Conservation (phyloP, 176 grass and related monocot species). For the Aegilops speltoides region DNA sequence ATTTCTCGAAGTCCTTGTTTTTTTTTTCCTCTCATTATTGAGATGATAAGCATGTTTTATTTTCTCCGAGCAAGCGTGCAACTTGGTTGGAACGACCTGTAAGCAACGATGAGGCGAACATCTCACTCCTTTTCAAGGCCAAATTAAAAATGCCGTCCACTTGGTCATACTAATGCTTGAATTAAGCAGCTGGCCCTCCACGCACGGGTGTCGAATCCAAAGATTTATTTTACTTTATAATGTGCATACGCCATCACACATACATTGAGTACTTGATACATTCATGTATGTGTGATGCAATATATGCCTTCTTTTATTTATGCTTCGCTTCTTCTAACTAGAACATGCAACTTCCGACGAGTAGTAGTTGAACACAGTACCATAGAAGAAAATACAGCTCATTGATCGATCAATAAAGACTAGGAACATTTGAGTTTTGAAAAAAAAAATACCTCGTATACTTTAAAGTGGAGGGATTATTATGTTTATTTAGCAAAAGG, state of each 20-base stretch:
- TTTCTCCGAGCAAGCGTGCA: conserved; percentile 33
- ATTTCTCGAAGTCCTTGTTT: neutral
- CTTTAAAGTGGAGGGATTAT: too few species aligned
- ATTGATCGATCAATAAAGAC: neutral
- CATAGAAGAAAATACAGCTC: neutral
- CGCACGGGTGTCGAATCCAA: conserved; percentile 21
- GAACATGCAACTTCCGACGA: neutral
- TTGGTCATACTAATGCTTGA: neutral
- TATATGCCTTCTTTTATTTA: neutral
- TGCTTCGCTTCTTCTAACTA: neutral
- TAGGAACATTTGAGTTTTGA: too few species aligned
- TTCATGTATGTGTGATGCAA: neutral
- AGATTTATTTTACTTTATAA: neutral
- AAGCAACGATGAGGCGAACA: conserved; percentile 41
- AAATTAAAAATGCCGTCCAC: neutral
- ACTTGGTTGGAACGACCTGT: conserved; percentile 36
- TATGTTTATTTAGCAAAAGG: too few species aligned
- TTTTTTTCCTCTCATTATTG: neutral
- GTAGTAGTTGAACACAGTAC: neutral
- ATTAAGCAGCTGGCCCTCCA: neutral
- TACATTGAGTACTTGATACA: neutral
- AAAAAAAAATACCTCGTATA: too few species aligned
- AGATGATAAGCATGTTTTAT: conserved; percentile 12
- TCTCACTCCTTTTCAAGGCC: conserved; percentile 26
- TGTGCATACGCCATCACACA: neutral